These are phyloP conservation scores for Eucalyptus tenuipes DNA, from an alignment of 345 rosid genomes.

Conservation along the genomic window DNA sequence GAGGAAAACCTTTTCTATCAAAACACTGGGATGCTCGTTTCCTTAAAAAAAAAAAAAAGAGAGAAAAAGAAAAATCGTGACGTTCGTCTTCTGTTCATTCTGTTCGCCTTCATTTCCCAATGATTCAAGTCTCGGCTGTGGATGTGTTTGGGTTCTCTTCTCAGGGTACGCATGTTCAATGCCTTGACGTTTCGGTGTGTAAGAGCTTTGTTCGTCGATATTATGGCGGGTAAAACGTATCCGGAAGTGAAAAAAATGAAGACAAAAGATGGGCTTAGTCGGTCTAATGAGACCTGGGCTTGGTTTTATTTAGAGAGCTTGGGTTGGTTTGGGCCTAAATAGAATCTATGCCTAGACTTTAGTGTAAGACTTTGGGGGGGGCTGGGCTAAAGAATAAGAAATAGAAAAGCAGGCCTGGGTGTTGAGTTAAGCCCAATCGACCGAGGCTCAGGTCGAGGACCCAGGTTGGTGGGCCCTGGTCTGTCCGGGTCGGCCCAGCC, in stretches of 20 bases:
- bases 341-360: too few relatives aligned
- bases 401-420: too few relatives aligned
- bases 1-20: too few relatives aligned
- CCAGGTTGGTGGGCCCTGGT: too few relatives aligned
- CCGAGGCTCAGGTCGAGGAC: too few relatives aligned
- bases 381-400: too few relatives aligned
- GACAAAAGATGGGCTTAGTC: not conserved
- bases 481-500: too few relatives aligned
- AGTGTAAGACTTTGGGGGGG: too few relatives aligned
- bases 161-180: not conserved
- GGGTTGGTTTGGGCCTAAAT: too few relatives aligned
- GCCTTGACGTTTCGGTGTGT: not conserved
- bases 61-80: too few relatives aligned
- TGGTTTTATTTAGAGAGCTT: too few relatives aligned
- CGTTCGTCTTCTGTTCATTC: not conserved
- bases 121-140: not conserved
- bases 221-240: not conserved
- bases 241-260: not conserved
- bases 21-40: not conserved
- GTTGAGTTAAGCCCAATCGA: too few relatives aligned
- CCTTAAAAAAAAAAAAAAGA: not conserved
- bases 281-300: not conserved
- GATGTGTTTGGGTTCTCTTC: not conserved
- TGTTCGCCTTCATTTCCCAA: not conserved
- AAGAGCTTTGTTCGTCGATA: not conserved